Evolutionary conservation across 768 basidiomycete genomes (phyloP).

Genomic region (Lactarius indigo): DNA sequence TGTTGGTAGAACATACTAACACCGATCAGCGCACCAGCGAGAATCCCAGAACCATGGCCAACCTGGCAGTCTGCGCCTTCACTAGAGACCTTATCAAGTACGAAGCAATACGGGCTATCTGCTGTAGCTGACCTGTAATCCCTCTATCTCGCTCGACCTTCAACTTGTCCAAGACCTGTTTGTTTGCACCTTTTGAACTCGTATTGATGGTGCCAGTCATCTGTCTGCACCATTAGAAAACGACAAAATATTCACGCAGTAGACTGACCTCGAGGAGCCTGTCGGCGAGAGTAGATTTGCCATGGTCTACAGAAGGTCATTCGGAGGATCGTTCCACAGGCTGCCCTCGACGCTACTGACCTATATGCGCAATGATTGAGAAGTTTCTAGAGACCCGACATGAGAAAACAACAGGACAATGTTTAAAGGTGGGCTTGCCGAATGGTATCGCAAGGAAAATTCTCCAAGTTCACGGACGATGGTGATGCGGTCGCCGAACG

Average conservation of each 20-base stretch:
- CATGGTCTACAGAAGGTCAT: constrained; percentile 60
- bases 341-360: constrained; percentile 36
- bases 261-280: constrained; percentile 69
- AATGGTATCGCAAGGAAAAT: constrained; percentile 64
- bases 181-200: constrained; percentile 61
- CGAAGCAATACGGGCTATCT: background rate
- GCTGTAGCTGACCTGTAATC: constrained; percentile 68
- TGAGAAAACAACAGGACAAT: background rate
- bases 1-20: constrained; percentile 73
- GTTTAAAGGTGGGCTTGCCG: constrained; percentile 42
- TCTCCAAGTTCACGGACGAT: constrained; percentile 46
- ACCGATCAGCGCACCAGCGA: constrained; percentile 22
- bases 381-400: constrained; percentile 61
- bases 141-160: constrained; percentile 97
- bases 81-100: constrained; percentile 43
- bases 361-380: constrained; percentile 96
- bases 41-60: constrained; percentile 4
- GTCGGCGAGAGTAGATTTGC: constrained; percentile 93
- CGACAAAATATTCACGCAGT: constrained; percentile 1
- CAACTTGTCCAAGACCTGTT: constrained; percentile 87
- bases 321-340: background rate
- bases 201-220: constrained; percentile 83
- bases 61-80: constrained; percentile 95
- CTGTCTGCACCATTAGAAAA: constrained; percentile 40
- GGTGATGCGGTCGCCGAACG: background rate